These are phyloP conservation scores for Plasmodium coatneyi DNA, from an alignment of 169 alveolate species.

Conservation along the genomic window DNA sequence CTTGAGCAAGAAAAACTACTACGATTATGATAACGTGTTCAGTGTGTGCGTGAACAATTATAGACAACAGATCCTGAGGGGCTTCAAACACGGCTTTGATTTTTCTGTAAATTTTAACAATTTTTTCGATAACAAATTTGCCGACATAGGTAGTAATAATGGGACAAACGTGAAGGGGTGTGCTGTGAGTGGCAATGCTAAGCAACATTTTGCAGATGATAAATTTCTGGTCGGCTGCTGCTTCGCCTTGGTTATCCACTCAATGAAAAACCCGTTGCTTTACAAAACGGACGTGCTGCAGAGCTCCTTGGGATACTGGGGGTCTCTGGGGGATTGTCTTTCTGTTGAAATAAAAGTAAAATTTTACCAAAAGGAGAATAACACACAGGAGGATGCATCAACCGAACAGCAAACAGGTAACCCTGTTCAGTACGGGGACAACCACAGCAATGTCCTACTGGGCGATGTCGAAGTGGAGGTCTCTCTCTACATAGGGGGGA, in stretches of 20 bases:
- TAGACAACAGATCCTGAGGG: slow-evolving; percentile 75
- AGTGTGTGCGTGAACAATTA: slow-evolving; percentile 73
- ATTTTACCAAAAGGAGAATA: slow-evolving; percentile 49
- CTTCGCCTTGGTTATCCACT: slow-evolving; percentile 73
- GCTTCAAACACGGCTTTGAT: slow-evolving; percentile 75
- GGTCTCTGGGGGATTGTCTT: slow-evolving; percentile 69
- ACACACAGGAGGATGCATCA: neutral
- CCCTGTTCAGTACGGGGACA: neutral
- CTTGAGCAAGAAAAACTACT: slow-evolving; percentile 46
- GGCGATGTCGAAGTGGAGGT: slow-evolving; percentile 75
- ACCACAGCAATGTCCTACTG: slow-evolving; percentile 16
- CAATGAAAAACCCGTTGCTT: slow-evolving; percentile 66
- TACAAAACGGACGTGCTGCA: slow-evolving; percentile 62
- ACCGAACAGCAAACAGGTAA: neutral
- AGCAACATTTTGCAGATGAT: neutral
- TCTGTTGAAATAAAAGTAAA: slow-evolving; percentile 75
- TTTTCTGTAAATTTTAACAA: slow-evolving; percentile 75
- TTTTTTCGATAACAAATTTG: slow-evolving; percentile 57
- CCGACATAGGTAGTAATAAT: neutral
- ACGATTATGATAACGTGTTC: slow-evolving; percentile 67
- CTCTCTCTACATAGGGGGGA: slow-evolving; percentile 71
- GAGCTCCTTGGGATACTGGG: slow-evolving; percentile 69
- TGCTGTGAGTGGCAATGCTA: neutral
- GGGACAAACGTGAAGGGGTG: neutral
- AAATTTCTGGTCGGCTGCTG: slow-evolving; percentile 65